Evolutionary conservation across 768 basidiomycete species (phyloP).

Genomic region (Brasilioporus rufonigricans): DNA sequence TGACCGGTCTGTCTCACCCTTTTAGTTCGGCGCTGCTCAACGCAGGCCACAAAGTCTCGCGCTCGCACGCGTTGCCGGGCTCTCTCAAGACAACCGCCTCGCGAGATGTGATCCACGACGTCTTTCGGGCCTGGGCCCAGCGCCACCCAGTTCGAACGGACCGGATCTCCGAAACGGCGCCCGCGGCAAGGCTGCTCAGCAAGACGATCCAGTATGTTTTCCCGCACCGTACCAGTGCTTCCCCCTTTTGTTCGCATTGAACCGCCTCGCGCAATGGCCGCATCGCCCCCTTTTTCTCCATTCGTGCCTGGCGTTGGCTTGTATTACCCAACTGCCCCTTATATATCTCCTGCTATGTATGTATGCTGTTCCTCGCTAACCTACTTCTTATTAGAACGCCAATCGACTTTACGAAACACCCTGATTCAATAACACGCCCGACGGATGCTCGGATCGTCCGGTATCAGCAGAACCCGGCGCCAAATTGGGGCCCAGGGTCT

Average conservation of each 20-base stretch:
- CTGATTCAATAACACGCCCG: constrained; percentile 55
- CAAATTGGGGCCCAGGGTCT: constrained; percentile 88
- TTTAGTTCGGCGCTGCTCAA: constrained; percentile 85
- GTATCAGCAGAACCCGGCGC: constrained; percentile 89
- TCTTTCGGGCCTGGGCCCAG: constrained; percentile 85
- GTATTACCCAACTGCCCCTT: background rate
- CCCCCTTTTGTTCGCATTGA: no score
- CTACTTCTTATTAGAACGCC: constrained; percentile 32
- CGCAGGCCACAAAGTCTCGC: constrained; percentile 78
- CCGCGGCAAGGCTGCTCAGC: constrained; percentile 62
- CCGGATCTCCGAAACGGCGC: constrained; percentile 74
- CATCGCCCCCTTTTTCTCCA: no score
- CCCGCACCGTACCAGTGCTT: background rate
- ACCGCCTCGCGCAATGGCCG: background rate
- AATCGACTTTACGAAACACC: constrained; percentile 79
- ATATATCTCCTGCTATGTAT: background rate
- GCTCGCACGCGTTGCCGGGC: constrained; percentile 87
- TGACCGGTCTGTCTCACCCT: background rate
- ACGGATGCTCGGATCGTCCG: constrained; percentile 76
- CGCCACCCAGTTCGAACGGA: constrained; percentile 78
- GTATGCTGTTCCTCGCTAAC: background rate
- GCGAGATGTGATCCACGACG: constrained; percentile 68
- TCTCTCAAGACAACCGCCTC: constrained; percentile 89
- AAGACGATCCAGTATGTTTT: constrained; percentile 62
- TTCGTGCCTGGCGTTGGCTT: background rate